phyloP scores from a whole-genome alignment of 192 early-diverging fungal species.

The Spizellomyces sp. region DNA sequence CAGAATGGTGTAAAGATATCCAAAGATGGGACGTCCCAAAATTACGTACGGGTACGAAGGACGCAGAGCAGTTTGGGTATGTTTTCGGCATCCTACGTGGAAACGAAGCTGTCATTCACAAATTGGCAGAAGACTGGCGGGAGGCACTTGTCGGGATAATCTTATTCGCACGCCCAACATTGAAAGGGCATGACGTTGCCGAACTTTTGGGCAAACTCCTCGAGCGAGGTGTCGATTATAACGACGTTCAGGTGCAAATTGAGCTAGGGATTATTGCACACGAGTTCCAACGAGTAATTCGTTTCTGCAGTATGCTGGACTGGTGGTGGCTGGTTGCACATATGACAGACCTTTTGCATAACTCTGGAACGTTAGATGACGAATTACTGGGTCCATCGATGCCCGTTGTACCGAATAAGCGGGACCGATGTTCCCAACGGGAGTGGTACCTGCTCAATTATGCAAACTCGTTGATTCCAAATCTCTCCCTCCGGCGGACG shows the following conservation, averaged over 20 bases:
- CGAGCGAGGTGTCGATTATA: not conserved
- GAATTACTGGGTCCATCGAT: slow-evolving; percentile 38
- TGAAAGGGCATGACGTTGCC: slow-evolving; percentile 11
- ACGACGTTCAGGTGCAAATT: not conserved
- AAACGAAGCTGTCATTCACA: slow-evolving; percentile 14
- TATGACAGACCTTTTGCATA: slow-evolving; percentile 57
- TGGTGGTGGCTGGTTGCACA: slow-evolving; percentile 59
- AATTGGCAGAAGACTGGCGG: slow-evolving; percentile 21
- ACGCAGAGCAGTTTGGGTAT: slow-evolving; percentile 1
- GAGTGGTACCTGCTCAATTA: slow-evolving; percentile 39
- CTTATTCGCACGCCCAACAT: slow-evolving; percentile 20
- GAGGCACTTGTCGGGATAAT: slow-evolving; percentile 28
- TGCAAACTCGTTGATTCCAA: slow-evolving; percentile 9
- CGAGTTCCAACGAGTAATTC: slow-evolving; percentile 24
- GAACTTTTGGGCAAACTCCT: slow-evolving; percentile 13
- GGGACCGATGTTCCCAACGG: slow-evolving; percentile 4
- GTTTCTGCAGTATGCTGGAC: slow-evolving; percentile 24
- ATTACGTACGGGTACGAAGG: not conserved
- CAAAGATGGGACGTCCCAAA: not conserved
- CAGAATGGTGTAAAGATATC: slow-evolving; percentile 20
- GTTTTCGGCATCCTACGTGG: slow-evolving; percentile 26
- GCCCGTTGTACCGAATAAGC: not conserved
- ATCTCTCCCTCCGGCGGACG: slow-evolving; percentile 49
- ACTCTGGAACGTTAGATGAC: slow-evolving; percentile 52
- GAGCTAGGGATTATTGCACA: slow-evolving; percentile 21